These are phyloP conservation scores for Odonthalia washingtoniensis DNA, from an alignment of 31 red algal species.

Conservation along the genomic window DNA sequence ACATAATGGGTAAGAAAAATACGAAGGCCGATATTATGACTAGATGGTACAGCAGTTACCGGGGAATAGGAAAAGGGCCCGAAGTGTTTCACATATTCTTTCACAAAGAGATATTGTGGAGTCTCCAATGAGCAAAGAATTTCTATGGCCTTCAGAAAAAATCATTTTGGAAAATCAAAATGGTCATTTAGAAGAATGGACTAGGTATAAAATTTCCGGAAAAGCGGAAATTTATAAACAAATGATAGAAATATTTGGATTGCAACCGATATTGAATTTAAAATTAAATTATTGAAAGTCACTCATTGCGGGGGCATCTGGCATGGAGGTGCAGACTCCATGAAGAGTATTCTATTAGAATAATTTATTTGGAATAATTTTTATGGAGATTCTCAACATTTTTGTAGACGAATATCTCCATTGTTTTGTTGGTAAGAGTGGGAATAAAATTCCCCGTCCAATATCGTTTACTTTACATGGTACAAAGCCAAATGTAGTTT, in stretches of 20 bases:
- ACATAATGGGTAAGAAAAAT: constrained; percentile 6
- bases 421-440: too few species aligned
- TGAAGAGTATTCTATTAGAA: not conserved
- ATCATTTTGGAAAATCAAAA: not conserved
- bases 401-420: constrained; percentile 26
- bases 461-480: constrained; percentile 17
- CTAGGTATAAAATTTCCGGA: not conserved
- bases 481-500: constrained; percentile 24
- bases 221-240: not conserved
- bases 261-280: not conserved
- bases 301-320: constrained; percentile 16
- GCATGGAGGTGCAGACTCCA: constrained; percentile 26
- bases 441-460: constrained; percentile 27
- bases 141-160: not conserved
- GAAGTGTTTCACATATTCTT: not conserved
- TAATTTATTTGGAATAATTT: constrained; percentile 5
- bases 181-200: not conserved
- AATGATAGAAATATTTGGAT: constrained; percentile 12
- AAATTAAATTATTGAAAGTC: constrained; percentile 1
- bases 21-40: constrained; percentile 18
- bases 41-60: constrained; percentile 8
- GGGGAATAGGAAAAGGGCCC: not conserved
- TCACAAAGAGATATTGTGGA: not conserved
- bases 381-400: not conserved
- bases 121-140: not conserved